Conservation (phyloP, 805 yeast genomes). For the Ogataea nakhonphanomensis region DNA sequence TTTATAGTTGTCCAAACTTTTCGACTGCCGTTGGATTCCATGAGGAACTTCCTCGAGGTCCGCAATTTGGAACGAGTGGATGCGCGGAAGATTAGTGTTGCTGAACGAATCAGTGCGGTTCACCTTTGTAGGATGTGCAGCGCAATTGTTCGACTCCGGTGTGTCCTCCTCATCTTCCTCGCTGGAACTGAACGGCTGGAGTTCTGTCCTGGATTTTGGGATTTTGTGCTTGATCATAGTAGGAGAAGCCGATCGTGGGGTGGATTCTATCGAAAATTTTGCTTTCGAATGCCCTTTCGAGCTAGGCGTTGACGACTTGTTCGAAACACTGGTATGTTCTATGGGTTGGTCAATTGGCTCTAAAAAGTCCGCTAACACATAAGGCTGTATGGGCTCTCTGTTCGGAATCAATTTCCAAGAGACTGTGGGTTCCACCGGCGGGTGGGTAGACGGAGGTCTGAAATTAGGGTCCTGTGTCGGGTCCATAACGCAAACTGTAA, state of each 20-base stretch:
- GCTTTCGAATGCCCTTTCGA: conserved; percentile 6
- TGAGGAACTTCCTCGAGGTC: conserved; percentile 97
- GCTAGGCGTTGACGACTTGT: neutral
- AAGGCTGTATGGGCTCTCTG: conserved; percentile 72
- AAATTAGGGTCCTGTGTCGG: conserved; percentile 91
- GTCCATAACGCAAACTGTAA: conserved; percentile 55
- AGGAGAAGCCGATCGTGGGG: conserved; percentile 37
- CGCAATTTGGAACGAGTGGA: conserved; percentile 67
- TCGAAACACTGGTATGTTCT: conserved; percentile 41
- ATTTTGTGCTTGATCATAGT: conserved; percentile 27
- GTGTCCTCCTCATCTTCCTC: conserved; percentile 39
- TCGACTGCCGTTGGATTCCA: conserved; percentile 87
- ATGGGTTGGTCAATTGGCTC: conserved; percentile 72
- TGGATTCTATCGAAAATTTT: conserved; percentile 19
- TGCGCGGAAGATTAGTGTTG: conserved; percentile 36
- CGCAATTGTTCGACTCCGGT: neutral
- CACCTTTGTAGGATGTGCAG: neutral
- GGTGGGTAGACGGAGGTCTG: conserved; percentile 74
- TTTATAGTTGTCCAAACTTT: conserved; percentile 57
- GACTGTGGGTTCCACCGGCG: conserved; percentile 59
- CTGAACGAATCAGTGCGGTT: conserved; percentile 33
- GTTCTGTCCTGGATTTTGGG: conserved; percentile 50
- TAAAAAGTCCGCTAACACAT: conserved; percentile 71
- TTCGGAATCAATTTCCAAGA: conserved; percentile 69
- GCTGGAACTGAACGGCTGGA: conserved; percentile 53